Conservation (phyloP, 768 basidiomycete species). For the Sporobolomyces phaffii region DNA sequence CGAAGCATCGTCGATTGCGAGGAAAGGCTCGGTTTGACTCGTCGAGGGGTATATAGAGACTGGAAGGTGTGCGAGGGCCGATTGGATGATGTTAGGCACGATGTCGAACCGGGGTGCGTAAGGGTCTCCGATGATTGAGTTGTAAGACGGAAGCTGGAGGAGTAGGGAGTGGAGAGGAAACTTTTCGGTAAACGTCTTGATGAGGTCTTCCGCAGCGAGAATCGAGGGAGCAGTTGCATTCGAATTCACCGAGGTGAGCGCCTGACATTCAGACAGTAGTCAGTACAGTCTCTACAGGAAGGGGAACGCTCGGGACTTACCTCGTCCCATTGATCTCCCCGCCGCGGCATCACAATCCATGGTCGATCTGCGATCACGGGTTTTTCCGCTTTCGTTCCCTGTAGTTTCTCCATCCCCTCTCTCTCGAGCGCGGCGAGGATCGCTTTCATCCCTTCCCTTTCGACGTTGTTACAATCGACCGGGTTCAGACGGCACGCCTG, state of each 20-base stretch:
- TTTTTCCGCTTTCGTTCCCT: not conserved
- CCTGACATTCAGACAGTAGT: conserved; percentile 5
- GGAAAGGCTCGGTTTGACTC: conserved; percentile 29
- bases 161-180: conserved; percentile 34
- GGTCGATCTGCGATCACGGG: conserved; percentile 22
- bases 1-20: conserved; percentile 34
- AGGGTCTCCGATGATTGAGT: conserved; percentile 39
- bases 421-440: conserved; percentile 25
- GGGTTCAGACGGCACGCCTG: conserved; percentile 27
- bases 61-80: conserved; percentile 40
- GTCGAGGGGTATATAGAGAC: conserved; percentile 32
- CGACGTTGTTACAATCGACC: conserved; percentile 39
- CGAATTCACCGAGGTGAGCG: conserved; percentile 10
- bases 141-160: conserved; percentile 35
- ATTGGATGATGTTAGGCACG: conserved; percentile 38
- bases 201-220: conserved; percentile 5
- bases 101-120: conserved; percentile 36
- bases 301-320: not conserved
- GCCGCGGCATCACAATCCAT: conserved; percentile 34
- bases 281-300: not conserved
- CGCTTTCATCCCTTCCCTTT: conserved; percentile 29
- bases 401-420: not conserved
- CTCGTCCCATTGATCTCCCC: conserved; percentile 35
- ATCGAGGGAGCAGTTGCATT: conserved; percentile 24
- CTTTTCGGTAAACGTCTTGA: conserved; percentile 24